Percentiles rank a stretch among this genome's conserved stretches.
phyloP scores from a whole-genome alignment of 140 eudicot genomes.

The Ambrosia hybrid region DNA sequence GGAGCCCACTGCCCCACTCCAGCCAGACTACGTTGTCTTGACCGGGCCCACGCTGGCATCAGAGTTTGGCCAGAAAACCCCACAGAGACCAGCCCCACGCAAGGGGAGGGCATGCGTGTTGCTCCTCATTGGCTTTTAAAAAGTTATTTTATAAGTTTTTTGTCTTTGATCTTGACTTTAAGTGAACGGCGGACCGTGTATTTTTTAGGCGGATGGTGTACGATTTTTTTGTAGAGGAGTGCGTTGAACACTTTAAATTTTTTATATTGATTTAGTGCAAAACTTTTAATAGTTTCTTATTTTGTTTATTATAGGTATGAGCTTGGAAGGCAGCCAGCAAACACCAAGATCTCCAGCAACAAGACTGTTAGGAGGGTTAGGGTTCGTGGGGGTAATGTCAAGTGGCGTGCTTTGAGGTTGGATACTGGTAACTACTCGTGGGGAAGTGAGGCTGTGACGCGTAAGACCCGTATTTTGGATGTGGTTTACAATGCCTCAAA shows the following conservation, averaged over 20 bases:
- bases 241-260: too few species aligned
- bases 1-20: too few species aligned
- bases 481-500: constrained; percentile 84
- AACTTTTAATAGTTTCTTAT: not conserved
- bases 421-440: constrained; percentile 85
- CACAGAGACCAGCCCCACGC: too few species aligned
- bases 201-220: not conserved
- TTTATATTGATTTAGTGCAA: too few species aligned
- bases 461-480: constrained; percentile 73
- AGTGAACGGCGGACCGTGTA: not conserved
- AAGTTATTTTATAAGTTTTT: too few species aligned
- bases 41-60: too few species aligned
- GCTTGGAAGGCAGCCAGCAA: constrained; percentile 65
- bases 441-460: constrained; percentile 84
- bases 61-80: too few species aligned
- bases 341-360: constrained; percentile 51
- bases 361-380: constrained; percentile 82
- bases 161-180: too few species aligned
- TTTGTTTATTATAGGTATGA: constrained; percentile 51
- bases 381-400: constrained; percentile 81
- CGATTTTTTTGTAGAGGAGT: too few species aligned
- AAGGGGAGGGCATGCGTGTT: too few species aligned
- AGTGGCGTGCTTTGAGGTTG: constrained; percentile 89
- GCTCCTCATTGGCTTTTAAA: too few species aligned
- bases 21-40: too few species aligned